phyloP scores from a whole-genome alignment of 2,329 filamentous ascomycete genomes.

The Tolypocladium endophyticum region DNA sequence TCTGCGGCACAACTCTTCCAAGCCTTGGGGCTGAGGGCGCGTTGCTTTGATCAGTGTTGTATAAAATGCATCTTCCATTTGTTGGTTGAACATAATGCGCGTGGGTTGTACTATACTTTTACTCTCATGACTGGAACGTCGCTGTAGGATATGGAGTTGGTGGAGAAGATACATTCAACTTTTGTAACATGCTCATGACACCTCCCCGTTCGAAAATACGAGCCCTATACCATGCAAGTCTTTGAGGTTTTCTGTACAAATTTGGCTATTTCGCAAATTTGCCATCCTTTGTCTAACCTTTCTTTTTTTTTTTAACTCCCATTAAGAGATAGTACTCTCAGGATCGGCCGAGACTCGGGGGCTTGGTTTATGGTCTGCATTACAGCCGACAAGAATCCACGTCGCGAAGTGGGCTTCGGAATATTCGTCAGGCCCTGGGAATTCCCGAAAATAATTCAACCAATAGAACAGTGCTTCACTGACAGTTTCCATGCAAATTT shows the following conservation, averaged over 20 bases:
- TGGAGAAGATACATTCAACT: background rate
- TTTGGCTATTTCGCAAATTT: no score
- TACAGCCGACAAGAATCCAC: background rate
- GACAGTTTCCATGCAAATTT: background rate
- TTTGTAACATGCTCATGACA: background rate
- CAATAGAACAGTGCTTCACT: no score
- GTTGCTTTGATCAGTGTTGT: background rate
- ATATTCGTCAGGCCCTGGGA: accelerated
- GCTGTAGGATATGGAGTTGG: background rate
- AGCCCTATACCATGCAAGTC: no score
- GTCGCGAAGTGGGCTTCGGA: background rate
- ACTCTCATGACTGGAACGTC: conserved; percentile 12
- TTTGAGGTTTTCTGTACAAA: no score
- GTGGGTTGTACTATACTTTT: conserved; percentile 18
- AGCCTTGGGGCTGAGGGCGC: conserved; percentile 6
- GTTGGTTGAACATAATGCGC: conserved; percentile 6
- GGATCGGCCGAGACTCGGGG: no score
- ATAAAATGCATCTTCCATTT: conserved; percentile 4
- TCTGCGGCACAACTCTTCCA: conserved; percentile 15
- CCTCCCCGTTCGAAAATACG: background rate
- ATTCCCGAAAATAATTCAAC: background rate
- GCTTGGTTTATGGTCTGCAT: no score
- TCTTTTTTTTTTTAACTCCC: no score
- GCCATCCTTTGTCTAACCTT: no score
- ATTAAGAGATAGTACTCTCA: no score